Evolutionary conservation across 495 filamentous ascomycete species (phyloP).

Genomic region (Parathielavia appendiculata): DNA sequence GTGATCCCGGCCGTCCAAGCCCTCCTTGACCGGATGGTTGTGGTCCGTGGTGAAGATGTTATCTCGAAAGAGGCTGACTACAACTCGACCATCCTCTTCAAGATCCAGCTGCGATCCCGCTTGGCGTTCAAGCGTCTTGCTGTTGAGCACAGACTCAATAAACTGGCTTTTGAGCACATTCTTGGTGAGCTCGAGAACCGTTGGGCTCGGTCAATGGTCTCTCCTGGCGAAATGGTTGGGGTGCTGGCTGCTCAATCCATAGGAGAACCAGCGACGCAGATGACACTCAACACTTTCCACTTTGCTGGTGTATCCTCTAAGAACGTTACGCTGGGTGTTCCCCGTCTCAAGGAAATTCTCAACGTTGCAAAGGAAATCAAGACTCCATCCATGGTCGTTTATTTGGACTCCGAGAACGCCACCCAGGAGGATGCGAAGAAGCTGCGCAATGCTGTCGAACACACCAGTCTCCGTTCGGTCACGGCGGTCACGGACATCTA

Average conservation of each 20-base stretch:
- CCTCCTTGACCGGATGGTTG: constrained; percentile 67
- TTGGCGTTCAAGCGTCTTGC: constrained; percentile 89
- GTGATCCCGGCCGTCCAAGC: constrained; percentile 77
- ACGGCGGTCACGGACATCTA: constrained; percentile 91
- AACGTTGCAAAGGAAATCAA: constrained; percentile 98
- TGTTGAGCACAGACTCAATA: constrained; percentile 75
- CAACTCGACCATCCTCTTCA: constrained; percentile 84
- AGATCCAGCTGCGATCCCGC: constrained; percentile 81
- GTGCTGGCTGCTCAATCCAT: constrained; percentile 97
- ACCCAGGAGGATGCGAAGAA: constrained; percentile 77
- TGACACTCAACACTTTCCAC: constrained; percentile 99
- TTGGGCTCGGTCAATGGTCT: constrained; percentile 73
- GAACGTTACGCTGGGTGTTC: constrained; percentile 98
- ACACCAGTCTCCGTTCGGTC: constrained; percentile 89
- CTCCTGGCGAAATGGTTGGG: constrained; percentile 96
- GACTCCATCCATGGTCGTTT: constrained; percentile 96
- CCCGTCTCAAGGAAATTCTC: constrained; percentile 97
- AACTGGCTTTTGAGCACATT: constrained; percentile 87
- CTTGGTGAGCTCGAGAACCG: constrained; percentile 84
- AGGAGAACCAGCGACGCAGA: constrained; percentile 97
- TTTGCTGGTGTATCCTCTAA: constrained; percentile 99
- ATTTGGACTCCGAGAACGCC: constrained; percentile 55
- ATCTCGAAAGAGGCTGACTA: constrained; percentile 82
- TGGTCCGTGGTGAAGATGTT: constrained; percentile 77
- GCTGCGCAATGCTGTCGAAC: constrained; percentile 82